Conservation (phyloP, 1,284 basidiomycete genomes). For the Fomitiporia mediterranea region DNA sequence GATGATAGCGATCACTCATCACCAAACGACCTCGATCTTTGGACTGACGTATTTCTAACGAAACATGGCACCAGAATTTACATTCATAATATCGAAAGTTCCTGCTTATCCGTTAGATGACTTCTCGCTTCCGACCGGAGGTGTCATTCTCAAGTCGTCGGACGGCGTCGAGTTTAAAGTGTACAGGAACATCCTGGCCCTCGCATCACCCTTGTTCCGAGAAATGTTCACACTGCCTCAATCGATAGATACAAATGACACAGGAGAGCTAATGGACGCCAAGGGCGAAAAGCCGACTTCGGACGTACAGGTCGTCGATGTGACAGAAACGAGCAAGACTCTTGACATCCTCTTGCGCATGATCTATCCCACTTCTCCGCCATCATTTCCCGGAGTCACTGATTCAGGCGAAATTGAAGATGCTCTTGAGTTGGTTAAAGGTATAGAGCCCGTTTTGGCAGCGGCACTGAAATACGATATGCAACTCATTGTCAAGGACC, state of each 20-base stretch:
- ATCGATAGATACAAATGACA: background rate
- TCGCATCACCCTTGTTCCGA: conserved; percentile 26
- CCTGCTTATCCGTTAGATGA: background rate
- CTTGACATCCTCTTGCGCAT: conserved; percentile 50
- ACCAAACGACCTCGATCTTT: too few relatives aligned
- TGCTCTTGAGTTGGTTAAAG: background rate
- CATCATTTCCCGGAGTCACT: conserved; percentile 19
- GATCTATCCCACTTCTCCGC: conserved; percentile 38
- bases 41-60: too few relatives aligned
- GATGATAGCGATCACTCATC: too few relatives aligned
- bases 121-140: conserved; percentile 11
- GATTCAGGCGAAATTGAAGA: background rate
- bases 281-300: conserved; percentile 26
- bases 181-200: conserved; percentile 24
- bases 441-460: conserved; percentile 25
- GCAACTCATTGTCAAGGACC: conserved; percentile 28
- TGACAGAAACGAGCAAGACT: conserved; percentile 44
- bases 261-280: background rate
- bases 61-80: too few relatives aligned
- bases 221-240: conserved; percentile 27
- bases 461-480: conserved; percentile 38
- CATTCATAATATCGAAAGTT: background rate
- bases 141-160: conserved; percentile 22
- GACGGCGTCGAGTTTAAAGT: conserved; percentile 25
- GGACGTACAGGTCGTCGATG: conserved; percentile 36